Conservation (phyloP, 352 stramenopile genomes). For the Pythium chondricola region DNA sequence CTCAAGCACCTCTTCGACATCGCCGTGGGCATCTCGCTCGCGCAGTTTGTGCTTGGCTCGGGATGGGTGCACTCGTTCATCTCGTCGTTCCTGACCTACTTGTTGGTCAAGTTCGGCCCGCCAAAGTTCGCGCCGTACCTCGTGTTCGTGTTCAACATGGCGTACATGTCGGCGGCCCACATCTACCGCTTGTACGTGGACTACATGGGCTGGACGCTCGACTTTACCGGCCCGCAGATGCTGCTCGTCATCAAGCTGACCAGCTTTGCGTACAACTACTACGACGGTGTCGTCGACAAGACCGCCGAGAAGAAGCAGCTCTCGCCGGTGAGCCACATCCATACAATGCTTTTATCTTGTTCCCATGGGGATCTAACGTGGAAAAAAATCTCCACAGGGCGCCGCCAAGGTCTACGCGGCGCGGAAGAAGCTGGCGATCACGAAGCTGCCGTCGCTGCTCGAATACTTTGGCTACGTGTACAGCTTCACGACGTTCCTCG, state of each 20-base stretch:
- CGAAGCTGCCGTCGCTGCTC: constrained; percentile 82
- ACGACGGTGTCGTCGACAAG: constrained; percentile 78
- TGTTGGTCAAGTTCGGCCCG: constrained; percentile 47
- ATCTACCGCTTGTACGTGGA: constrained; percentile 94
- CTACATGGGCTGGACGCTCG: constrained; percentile 90
- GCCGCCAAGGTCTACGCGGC: constrained; percentile 15
- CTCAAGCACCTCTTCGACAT: constrained; percentile 92
- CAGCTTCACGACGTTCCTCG: constrained; percentile 94
- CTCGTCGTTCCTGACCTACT: constrained; percentile 88
- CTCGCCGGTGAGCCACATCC: constrained; percentile 22
- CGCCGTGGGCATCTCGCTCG: constrained; percentile 87
- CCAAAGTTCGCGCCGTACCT: constrained; percentile 55
- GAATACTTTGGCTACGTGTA: constrained; percentile 97
- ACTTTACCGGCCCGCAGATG: constrained; percentile 88
- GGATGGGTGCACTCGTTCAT: constrained; percentile 95
- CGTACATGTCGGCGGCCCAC: constrained; percentile 90
- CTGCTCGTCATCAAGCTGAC: constrained; percentile 97
- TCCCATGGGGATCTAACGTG: too few relatives aligned
- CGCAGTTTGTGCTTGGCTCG: constrained; percentile 91
- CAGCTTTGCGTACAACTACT: constrained; percentile 95
- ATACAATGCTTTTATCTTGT: too few relatives aligned
- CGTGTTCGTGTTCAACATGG: constrained; percentile 91
- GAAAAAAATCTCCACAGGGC: constrained; percentile 17
- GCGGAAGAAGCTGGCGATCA: constrained; percentile 49
- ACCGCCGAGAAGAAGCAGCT: constrained; percentile 18